phyloP scores from a whole-genome alignment of 108 stramenopile genomes.

The Cyclotella sp. region DNA sequence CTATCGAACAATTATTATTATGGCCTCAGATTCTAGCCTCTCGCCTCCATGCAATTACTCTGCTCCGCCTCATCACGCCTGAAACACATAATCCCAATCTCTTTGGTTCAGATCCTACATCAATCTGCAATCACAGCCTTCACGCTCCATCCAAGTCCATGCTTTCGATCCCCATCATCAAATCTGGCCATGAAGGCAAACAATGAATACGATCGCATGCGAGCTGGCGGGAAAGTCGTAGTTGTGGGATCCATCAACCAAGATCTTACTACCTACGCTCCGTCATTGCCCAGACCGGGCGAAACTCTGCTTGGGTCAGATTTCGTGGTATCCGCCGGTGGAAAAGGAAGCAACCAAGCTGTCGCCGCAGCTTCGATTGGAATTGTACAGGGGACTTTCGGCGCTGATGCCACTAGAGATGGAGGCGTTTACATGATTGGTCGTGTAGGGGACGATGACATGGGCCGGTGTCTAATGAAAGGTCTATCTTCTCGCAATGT shows the following conservation, averaged over 20 bases:
- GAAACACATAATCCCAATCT: no score
- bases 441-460: constrained; percentile 77
- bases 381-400: constrained; percentile 19
- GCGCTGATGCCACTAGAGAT: constrained; percentile 9
- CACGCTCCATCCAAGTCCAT: neutral
- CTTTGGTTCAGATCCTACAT: no score
- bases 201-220: neutral
- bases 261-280: constrained; percentile 73
- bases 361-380: constrained; percentile 82
- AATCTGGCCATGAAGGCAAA: neutral
- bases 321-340: constrained; percentile 80
- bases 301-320: constrained; percentile 85
- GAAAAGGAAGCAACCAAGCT: constrained; percentile 95
- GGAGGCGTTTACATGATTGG: constrained; percentile 78
- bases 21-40: no score
- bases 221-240: constrained; percentile 52
- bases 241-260: constrained; percentile 85
- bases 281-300: constrained; percentile 65
- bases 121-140: no score
- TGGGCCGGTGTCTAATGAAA: constrained; percentile 64
- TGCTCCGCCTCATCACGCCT: no score
- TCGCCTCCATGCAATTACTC: no score
- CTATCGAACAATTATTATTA: no score
- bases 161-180: neutral
- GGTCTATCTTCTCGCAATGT: constrained; percentile 41